Conservation (phyloP, 257 asterid species). For the Dorcoceras hygrometricum region DNA sequence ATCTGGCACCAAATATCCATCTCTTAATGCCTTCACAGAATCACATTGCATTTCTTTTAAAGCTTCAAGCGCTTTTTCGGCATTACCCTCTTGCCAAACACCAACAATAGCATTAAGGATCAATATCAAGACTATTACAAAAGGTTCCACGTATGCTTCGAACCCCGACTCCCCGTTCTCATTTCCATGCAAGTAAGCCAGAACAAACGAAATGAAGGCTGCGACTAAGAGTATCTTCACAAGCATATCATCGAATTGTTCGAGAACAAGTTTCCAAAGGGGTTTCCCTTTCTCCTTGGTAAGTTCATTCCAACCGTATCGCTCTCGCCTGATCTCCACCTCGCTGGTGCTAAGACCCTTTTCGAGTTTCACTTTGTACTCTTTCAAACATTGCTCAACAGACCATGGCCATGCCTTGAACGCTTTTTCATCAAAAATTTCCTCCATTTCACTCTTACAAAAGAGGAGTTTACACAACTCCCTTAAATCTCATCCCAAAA, state of each 20-base stretch:
- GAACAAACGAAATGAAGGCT: constrained; percentile 62
- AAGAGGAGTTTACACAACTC: constrained; percentile 19
- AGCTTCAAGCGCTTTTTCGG: constrained; percentile 70
- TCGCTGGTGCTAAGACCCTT: constrained; percentile 62
- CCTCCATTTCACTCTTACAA: constrained; percentile 40
- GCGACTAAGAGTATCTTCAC: constrained; percentile 71
- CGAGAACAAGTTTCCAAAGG: constrained; percentile 64
- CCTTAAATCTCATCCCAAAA: constrained; percentile 27
- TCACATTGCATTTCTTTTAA: constrained; percentile 69
- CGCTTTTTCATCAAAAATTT: constrained; percentile 35
- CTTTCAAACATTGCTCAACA: constrained; percentile 67
- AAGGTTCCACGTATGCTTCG: constrained; percentile 61
- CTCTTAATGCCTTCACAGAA: constrained; percentile 48
- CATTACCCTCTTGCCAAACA: constrained; percentile 75
- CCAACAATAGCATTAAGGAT: constrained; percentile 65
- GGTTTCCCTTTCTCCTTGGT: constrained; percentile 75
- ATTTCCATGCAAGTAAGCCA: constrained; percentile 57
- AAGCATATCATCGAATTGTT: constrained; percentile 75
- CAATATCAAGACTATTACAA: constrained; percentile 57
- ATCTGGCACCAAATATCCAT: constrained; percentile 51
- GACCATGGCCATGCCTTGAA: constrained; percentile 75
- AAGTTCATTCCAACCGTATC: constrained; percentile 68
- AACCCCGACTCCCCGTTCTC: constrained; percentile 46
- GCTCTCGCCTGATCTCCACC: constrained; percentile 58
- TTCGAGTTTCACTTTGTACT: constrained; percentile 57